These are phyloP conservation scores for Centrapalus pauciflorus DNA, from an alignment of 129 eudicot species.

Conservation along the genomic window DNA sequence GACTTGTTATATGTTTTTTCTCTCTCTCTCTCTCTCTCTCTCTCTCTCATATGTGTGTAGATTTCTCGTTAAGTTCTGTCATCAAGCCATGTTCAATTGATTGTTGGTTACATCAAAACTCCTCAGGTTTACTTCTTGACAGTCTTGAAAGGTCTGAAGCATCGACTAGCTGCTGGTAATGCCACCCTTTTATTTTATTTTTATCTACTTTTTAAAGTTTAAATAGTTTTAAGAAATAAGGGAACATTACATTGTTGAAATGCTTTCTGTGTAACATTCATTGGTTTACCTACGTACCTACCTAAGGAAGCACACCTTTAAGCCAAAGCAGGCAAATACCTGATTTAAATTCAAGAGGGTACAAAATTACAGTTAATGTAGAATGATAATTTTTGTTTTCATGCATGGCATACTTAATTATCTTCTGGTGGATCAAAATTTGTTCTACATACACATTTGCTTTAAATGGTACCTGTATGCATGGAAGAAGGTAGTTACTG, in stretches of 20 bases:
- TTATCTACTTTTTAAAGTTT: conserved; percentile 3
- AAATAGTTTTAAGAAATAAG: not conserved
- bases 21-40: not conserved
- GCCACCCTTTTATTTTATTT: not conserved
- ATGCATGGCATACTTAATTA: no score
- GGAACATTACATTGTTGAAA: not conserved
- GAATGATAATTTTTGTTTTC: no score
- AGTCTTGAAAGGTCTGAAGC: conserved; percentile 92
- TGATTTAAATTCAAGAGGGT: not conserved
- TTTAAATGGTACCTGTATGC: no score
- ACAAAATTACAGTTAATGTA: no score
- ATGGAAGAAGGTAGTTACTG: no score
- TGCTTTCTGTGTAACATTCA: not conserved
- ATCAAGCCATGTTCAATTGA: conserved; percentile 9
- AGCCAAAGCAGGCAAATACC: not conserved
- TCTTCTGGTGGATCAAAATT: no score
- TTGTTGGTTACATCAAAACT: conserved; percentile 14
- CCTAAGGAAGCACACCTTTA: not conserved
- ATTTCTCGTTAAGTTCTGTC: not conserved
- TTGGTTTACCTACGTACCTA: not conserved
- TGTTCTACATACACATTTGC: no score
- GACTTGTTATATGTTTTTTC: not conserved
- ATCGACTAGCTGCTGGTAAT: conserved; percentile 97
- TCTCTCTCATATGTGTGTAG: no score
- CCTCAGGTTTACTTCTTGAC: conserved; percentile 89